A percentile compares a stretch with the other conserved stretches of the same genome.
Conservation (phyloP, 1,139 yeast genomes). For the Suhomyces maxii region DNA sequence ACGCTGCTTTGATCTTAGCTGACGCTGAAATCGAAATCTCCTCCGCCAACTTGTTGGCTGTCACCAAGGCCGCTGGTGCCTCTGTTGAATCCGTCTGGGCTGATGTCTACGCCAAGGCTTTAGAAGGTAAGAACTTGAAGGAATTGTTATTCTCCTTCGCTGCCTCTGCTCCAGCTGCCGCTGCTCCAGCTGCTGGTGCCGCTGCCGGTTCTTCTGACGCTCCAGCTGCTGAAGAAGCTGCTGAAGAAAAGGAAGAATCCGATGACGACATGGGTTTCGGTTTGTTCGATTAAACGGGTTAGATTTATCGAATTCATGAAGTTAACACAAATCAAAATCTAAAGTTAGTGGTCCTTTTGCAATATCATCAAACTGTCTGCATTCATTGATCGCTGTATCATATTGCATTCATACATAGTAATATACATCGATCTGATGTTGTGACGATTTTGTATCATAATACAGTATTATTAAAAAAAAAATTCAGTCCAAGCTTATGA, state of each 20-base stretch:
- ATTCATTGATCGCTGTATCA: not conserved
- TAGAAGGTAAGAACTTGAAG: constrained; percentile 74
- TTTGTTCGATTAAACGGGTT: constrained; percentile 63
- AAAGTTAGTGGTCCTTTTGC: not conserved
- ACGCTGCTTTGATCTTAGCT: constrained; percentile 87
- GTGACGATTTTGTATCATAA: constrained; percentile 4
- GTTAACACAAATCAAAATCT: not conserved
- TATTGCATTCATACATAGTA: not conserved
- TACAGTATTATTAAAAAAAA: not conserved
- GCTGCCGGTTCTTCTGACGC: constrained; percentile 58
- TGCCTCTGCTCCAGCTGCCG: constrained; percentile 66
- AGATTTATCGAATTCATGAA: not conserved
- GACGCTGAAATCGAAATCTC: constrained; percentile 81
- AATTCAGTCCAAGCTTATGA: no score
- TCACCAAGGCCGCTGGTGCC: constrained; percentile 52
- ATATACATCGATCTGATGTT: not conserved
- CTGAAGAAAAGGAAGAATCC: constrained; percentile 56
- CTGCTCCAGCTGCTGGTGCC: constrained; percentile 57
- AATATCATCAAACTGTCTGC: not conserved
- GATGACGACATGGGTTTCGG: constrained; percentile 88
- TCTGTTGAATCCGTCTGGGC: constrained; percentile 68
- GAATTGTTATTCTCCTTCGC: constrained; percentile 75
- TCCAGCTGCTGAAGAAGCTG: constrained; percentile 56
- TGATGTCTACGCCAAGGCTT: constrained; percentile 78
- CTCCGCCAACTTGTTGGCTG: constrained; percentile 71